These are phyloP conservation scores for Hypoxylon fragiforme DNA, from an alignment of 495 filamentous ascomycete genomes.

Conservation along the genomic window DNA sequence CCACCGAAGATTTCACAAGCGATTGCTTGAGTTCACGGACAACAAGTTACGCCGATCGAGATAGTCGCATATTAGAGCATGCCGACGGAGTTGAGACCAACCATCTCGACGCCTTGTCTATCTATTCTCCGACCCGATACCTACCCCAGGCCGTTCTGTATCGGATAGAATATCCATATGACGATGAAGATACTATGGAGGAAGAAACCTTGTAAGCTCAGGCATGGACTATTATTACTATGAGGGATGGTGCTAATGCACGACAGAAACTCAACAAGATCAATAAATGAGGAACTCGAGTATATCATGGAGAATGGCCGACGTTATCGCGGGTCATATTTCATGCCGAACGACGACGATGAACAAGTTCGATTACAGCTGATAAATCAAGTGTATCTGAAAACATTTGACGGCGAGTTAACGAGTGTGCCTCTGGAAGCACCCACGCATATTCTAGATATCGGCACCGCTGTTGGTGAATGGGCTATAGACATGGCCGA, in stretches of 20 bases:
- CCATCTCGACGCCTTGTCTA: slow-evolving; percentile 30
- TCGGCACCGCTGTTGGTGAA: slow-evolving; percentile 71
- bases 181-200: slow-evolving; percentile 41
- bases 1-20: slow-evolving; percentile 38
- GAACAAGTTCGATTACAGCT: slow-evolving; percentile 74
- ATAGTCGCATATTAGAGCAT: slow-evolving; percentile 21
- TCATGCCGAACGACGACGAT: slow-evolving; percentile 74
- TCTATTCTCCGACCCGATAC: slow-evolving; percentile 41
- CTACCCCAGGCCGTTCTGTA: slow-evolving; percentile 35
- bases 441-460: slow-evolving; percentile 63
- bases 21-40: slow-evolving; percentile 37
- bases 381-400: slow-evolving; percentile 66
- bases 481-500: slow-evolving; percentile 77
- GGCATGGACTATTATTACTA: neutral
- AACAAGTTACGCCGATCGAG: slow-evolving; percentile 22
- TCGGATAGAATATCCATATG: slow-evolving; percentile 31
- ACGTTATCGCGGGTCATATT: slow-evolving; percentile 69
- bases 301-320: slow-evolving; percentile 65
- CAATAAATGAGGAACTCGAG: slow-evolving; percentile 60
- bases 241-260: slow-evolving; percentile 7
- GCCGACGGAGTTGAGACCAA: slow-evolving; percentile 28
- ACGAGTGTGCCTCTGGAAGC: slow-evolving; percentile 61
- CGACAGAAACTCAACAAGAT: slow-evolving; percentile 51
- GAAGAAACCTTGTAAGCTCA: slow-evolving; percentile 49
- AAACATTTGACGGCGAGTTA: slow-evolving; percentile 61